Evolutionary conservation across 768 basidiomycete genomes (phyloP).

Genomic region (Tulasnella sp.): DNA sequence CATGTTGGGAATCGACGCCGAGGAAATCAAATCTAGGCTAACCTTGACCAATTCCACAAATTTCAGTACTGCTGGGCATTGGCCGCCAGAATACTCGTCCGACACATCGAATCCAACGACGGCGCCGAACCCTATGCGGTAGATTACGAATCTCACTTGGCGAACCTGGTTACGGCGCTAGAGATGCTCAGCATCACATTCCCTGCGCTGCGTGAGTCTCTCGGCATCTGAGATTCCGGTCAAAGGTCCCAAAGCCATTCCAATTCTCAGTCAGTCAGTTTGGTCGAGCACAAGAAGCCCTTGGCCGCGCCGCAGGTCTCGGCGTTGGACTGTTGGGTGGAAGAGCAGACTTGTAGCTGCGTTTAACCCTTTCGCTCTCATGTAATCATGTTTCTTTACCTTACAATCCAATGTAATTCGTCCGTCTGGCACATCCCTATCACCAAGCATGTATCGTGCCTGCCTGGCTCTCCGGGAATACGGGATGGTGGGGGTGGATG

Average conservation of each 20-base stretch:
- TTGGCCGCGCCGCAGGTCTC: background rate
- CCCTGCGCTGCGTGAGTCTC: background rate
- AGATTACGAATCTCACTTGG: background rate
- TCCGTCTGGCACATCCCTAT: too few relatives aligned
- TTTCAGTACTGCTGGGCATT: background rate
- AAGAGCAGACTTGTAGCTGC: background rate
- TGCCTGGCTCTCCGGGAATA: too few relatives aligned
- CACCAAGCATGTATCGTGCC: too few relatives aligned
- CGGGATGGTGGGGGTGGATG: too few relatives aligned
- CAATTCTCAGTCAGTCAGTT: background rate
- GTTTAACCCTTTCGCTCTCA: background rate
- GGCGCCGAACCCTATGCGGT: background rate
- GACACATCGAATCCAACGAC: background rate
- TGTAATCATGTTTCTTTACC: background rate
- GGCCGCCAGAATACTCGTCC: background rate
- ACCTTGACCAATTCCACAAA: background rate
- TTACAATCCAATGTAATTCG: background rate
- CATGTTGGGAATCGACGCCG: background rate
- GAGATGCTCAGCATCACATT: background rate
- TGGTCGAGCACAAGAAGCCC: background rate
- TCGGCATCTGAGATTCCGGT: background rate
- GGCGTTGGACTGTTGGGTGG: background rate
- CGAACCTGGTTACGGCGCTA: background rate
- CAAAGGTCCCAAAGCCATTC: background rate
- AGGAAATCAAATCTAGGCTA: background rate